These are phyloP conservation scores for Aspergillus eucalypticola DNA, from an alignment of 2,329 filamentous ascomycete genomes.

Conservation along the genomic window DNA sequence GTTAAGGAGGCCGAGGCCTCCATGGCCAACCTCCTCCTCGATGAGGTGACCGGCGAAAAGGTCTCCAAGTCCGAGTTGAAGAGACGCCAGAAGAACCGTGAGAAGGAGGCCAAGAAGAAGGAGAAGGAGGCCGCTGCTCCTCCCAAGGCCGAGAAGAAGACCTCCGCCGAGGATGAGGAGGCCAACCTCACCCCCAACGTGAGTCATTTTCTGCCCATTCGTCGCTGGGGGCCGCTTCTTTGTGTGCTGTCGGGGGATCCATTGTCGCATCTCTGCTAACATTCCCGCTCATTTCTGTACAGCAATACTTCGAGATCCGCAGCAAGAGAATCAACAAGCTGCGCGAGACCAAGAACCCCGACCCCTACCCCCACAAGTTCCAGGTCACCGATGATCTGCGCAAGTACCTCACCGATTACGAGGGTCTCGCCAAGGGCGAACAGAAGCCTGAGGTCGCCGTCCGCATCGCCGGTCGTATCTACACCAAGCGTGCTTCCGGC, in stretches of 20 bases:
- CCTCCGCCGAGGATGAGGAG: conserved; percentile 65
- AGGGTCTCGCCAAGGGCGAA: conserved; percentile 81
- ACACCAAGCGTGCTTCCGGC: conserved; percentile 79
- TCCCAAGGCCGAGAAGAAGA: conserved; percentile 61
- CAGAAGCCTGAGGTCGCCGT: conserved; percentile 72
- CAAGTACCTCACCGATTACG: conserved; percentile 77
- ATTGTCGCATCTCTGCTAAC: conserved; percentile 15
- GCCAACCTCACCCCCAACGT: conserved; percentile 73
- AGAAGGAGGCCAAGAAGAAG: conserved; percentile 84
- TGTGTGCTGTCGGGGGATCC: neutral
- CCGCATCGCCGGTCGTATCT: conserved; percentile 80
- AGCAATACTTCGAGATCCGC: conserved; percentile 97
- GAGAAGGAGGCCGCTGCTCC: conserved; percentile 74
- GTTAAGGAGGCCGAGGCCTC: conserved; percentile 49
- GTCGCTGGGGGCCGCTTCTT: neutral
- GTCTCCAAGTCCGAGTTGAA: conserved; percentile 87
- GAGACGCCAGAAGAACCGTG: conserved; percentile 89
- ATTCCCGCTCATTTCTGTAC: conserved; percentile 8
- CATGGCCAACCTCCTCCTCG: conserved; percentile 75
- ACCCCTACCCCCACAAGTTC: conserved; percentile 95
- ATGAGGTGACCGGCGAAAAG: conserved; percentile 89
- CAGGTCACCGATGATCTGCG: conserved; percentile 78
- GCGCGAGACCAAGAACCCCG: conserved; percentile 69
- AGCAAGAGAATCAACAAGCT: conserved; percentile 78
- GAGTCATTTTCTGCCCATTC: conserved; percentile 33